Evolutionary conservation across 1,284 basidiomycete species (phyloP).

Genomic region (Porodaedalea pini): DNA sequence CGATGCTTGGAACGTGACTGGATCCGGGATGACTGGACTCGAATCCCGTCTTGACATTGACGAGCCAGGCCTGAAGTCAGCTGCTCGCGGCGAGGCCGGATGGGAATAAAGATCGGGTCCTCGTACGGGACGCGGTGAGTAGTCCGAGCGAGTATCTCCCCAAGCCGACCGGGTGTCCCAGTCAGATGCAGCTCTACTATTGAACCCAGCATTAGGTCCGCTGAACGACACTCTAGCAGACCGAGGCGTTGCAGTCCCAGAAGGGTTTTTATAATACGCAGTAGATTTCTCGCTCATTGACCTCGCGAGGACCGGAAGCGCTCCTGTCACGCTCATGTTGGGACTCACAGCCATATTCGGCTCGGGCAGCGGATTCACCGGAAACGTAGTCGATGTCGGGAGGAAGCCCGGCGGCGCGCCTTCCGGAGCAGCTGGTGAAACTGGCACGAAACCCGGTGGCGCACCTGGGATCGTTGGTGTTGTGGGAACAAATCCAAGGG

Average conservation of each 20-base stretch:
- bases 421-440: not conserved
- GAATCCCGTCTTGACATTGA: constrained; percentile 2
- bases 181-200: constrained; percentile 15
- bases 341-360: constrained; percentile 2
- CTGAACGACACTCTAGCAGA: constrained; percentile 9
- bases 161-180: constrained; percentile 14
- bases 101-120: constrained; percentile 7
- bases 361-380: not conserved
- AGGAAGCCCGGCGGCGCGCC: constrained; percentile 9
- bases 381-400: constrained; percentile 3
- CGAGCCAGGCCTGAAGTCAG: not conserved
- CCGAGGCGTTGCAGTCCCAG: not conserved
- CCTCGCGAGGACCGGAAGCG: constrained; percentile 13
- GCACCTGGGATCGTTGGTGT: not conserved
- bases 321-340: constrained; percentile 10
- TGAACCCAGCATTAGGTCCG: constrained; percentile 5
- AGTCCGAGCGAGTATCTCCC: constrained; percentile 3
- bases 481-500: constrained; percentile 5
- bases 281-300: not conserved
- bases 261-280: not conserved
- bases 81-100: not conserved
- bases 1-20: not conserved
- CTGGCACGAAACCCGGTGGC: constrained; percentile 8
- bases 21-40: constrained; percentile 7
- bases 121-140: constrained; percentile 12